phyloP scores from a whole-genome alignment of 129 eudicot species.

The Flaveria bidentis region DNA sequence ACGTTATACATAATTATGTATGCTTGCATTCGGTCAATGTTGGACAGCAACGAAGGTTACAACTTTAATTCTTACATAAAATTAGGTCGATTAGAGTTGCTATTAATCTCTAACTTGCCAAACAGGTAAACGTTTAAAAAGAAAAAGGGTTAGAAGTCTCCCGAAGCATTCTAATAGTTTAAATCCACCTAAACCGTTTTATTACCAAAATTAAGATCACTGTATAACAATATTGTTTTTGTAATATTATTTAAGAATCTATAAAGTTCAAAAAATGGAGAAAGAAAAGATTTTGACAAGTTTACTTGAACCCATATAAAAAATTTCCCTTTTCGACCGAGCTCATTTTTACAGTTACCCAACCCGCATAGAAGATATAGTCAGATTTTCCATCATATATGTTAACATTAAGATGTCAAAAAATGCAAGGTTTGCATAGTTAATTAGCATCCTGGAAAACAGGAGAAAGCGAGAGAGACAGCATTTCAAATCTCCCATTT shows the following conservation, averaged over 20 bases:
- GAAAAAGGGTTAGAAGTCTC: neutral
- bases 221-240: neutral
- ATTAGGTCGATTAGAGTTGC: neutral
- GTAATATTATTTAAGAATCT: neutral
- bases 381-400: neutral
- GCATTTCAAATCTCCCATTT: conserved; percentile 78
- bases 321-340: neutral
- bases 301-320: neutral
- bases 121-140: neutral
- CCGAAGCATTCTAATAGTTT: neutral
- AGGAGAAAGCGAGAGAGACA: conserved; percentile 49
- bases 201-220: neutral
- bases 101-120: neutral
- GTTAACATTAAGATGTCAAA: neutral
- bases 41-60: neutral
- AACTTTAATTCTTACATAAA: neutral
- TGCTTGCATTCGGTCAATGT: neutral
- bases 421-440: neutral
- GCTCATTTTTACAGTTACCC: neutral
- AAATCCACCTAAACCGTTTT: neutral
- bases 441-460: conserved; percentile 8
- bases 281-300: neutral
- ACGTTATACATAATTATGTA: neutral
- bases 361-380: neutral
- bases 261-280: neutral